These are phyloP conservation scores for Monosporascus ibericus DNA, from an alignment of 2,329 filamentous ascomycete species.

Conservation along the genomic window DNA sequence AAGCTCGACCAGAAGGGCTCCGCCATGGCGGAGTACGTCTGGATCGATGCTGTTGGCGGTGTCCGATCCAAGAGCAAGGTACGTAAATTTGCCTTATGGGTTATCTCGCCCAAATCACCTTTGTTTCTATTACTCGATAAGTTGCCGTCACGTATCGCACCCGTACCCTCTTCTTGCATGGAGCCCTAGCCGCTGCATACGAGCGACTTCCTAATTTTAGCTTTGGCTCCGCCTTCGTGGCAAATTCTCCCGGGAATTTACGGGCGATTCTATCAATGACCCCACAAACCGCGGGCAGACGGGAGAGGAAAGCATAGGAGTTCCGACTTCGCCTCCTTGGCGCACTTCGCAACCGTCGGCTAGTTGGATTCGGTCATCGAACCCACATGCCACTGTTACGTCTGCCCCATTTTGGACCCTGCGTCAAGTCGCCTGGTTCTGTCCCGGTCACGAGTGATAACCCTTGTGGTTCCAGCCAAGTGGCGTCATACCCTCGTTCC, in stretches of 20 bases:
- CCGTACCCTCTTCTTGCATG: background rate
- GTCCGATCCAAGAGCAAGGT: slow-evolving; percentile 95
- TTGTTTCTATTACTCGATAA: slow-evolving; percentile 21
- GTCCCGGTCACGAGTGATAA: too few relatives aligned
- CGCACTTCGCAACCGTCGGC: background rate
- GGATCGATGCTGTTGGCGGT: slow-evolving; percentile 80
- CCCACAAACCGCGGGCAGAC: background rate
- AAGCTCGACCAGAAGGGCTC: slow-evolving; percentile 81
- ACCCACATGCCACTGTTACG: background rate
- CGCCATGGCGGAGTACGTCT: slow-evolving; percentile 94
- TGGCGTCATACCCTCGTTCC: background rate
- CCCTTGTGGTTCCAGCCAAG: background rate
- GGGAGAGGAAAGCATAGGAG: slow-evolving; percentile 10
- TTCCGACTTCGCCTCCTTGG: slow-evolving; percentile 19
- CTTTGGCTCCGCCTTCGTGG: background rate
- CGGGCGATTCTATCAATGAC: background rate
- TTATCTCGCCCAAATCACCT: slow-evolving; percentile 20
- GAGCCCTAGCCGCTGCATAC: slow-evolving; percentile 3
- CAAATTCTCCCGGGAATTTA: background rate
- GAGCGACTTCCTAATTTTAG: slow-evolving; percentile 7
- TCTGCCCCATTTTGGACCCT: background rate
- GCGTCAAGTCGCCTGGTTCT: background rate
- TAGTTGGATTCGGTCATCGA: background rate
- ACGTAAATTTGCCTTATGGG: slow-evolving; percentile 36
- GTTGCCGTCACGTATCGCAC: slow-evolving; percentile 11